A percentile compares a stretch with the other conserved stretches of the same genome.
These are phyloP conservation scores for Stagonosporopsis vannaccii DNA, from an alignment of 2,329 filamentous ascomycete species.

Conservation along the genomic window DNA sequence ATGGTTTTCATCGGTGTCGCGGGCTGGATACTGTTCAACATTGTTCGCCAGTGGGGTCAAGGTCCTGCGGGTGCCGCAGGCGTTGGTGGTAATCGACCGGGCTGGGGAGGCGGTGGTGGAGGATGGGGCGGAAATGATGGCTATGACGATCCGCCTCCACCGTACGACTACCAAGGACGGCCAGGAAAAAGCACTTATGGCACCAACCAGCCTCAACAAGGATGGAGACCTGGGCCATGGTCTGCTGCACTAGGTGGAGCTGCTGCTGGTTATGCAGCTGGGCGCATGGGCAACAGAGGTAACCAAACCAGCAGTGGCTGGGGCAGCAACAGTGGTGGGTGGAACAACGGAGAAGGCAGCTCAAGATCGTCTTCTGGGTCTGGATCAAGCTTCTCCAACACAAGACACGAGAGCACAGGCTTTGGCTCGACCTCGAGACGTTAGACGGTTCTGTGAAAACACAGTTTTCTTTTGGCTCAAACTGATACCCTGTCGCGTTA, in stretches of 20 bases:
- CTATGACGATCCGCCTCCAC: slow-evolving; percentile 59
- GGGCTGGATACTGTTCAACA: slow-evolving; percentile 68
- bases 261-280: slow-evolving; percentile 72
- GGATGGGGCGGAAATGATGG: slow-evolving; percentile 42
- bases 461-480: slow-evolving; percentile 27
- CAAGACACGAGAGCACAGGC: slow-evolving; percentile 72
- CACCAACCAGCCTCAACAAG: slow-evolving; percentile 47
- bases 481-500: slow-evolving; percentile 42
- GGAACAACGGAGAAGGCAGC: slow-evolving; percentile 49
- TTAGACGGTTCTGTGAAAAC: slow-evolving; percentile 21
- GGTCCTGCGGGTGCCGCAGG: slow-evolving; percentile 31
- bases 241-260: slow-evolving; percentile 71
- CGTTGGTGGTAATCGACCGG: slow-evolving; percentile 38
- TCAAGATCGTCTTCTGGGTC: slow-evolving; percentile 45
- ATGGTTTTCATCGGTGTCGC: slow-evolving; percentile 67
- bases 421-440: slow-evolving; percentile 71
- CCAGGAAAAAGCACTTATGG: slow-evolving; percentile 35
- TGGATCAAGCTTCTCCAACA: slow-evolving; percentile 52
- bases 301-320: slow-evolving; percentile 49
- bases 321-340: slow-evolving; percentile 41
- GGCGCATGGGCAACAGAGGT: slow-evolving; percentile 51
- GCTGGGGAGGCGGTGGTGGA: slow-evolving; percentile 52
- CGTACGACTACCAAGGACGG: slow-evolving; percentile 51
- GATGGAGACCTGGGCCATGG: slow-evolving; percentile 80
- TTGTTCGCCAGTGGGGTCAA: slow-evolving; percentile 49